Base-by-base conservation (phyloP, 2,329 filamentous ascomycete species). In the Volutella citrinella region DNA sequence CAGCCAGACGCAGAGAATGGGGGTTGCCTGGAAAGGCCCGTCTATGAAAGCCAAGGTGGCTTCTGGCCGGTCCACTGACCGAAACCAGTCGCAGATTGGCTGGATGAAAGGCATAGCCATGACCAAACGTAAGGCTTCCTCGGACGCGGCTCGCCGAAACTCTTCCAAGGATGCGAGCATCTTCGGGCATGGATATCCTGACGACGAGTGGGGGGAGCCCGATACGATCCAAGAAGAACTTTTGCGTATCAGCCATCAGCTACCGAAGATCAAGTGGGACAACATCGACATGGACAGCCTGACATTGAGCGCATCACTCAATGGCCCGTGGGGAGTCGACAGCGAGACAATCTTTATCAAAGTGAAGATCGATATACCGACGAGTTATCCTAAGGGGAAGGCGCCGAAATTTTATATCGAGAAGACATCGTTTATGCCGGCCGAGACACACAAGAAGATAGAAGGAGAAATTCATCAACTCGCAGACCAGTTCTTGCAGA, bases 81-180 rank as follows among this genome's bases (percentile, higher is more conserved):
- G 67, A 22, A 73, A 65, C 36, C 66, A 73, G 28, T 70, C 74
- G 15, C 78, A 82, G 43, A 78, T 84, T 34, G 77, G 75, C 11
- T 84, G 80, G 80, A 82, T 84, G 75, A 81, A 78, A 51, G 79
- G 80, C 6, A 79, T 84, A 39, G 80, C 73, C 19, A 78, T 82
- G 65, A 78, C 70, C 30, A 78, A 74, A 55, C 65, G 69, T 34
- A 77, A 73, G 45, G 54, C 64, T 2, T 64, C 64, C 3, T 50
- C 61, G 10, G 66, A 67, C 24, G 49, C 45, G 9, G 43, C 50
- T 9, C 59, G 57, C 55, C 64, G 75, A 56, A 57, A 73, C 52
- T 58, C 70, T 51, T 66, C 76, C 43, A 63, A 76, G 63, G 67
- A 74, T 57, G 64, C 76, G 43, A 60, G 61, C 7, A 62, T 76